Base-by-base conservation (phyloP, 1,284 basidiomycete genomes). In the Caloboletus firmus region DNA sequence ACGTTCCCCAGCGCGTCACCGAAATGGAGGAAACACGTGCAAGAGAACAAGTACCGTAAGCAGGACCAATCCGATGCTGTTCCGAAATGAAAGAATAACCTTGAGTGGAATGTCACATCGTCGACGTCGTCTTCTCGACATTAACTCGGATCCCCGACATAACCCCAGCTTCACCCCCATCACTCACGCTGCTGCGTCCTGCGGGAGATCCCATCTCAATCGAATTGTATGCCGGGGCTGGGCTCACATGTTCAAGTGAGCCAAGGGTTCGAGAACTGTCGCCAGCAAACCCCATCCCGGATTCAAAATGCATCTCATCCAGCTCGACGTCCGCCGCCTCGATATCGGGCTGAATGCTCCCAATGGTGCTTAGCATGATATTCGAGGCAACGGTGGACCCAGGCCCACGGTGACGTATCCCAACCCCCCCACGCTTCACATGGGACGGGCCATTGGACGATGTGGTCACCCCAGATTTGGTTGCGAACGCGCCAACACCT, bases 341-440 rank as follows among this genome's bases (percentile, higher is more conserved):
- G 61, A 71, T 60, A 67, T 82, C 74, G 35, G 80, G 76, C 62
- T 80, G 79, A 43, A 87, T 81, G 64, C 79, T 86, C 34, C 84
- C 84, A 42, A 88, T 75, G 10, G 85, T 87, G 55, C 83, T 87
- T 50, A 89, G 75, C 57, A 89, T 75, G 39, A 88, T 77, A 49
- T 85, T 85, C 43, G 84, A 80, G 64, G 81, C 74, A 28, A 77
- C 79, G 36, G 78, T 77, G 4, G 67, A 72, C 15, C 62, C 68
- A 4, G 69, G 59, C 13, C 65, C 59, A 66, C 70, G 56, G 68
- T 70, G 54, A 69, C 75, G 46, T 74, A 75, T 67, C 42, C 72
- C 73, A 26, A 67, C 64, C 9, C 61, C 68, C 45, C 65, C 61
- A 9, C 66, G 69, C 18, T 66, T 61, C 49, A 54, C 59, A 57